Evolutionary conservation across 179 eudicot genomes (phyloP), one percentile per base, ranked within the genome.

Genomic region (Gypsophila paniculata): DNA sequence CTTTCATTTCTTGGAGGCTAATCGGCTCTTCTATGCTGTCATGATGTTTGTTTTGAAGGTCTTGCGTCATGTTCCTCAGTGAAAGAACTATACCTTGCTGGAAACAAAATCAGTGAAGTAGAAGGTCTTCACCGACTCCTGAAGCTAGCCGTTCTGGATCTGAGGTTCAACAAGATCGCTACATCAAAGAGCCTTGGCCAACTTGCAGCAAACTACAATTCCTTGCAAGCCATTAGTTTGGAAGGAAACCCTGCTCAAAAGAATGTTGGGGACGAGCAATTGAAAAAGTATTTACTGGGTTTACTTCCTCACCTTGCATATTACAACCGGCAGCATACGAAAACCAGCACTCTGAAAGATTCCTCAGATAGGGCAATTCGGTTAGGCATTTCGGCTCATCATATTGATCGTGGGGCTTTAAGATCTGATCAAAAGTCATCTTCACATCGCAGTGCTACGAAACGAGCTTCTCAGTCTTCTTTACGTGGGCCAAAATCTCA

Each of bases 181-280:
- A 93, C 94, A n/a, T 78, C 94, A 55, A 93, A 93, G 80, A 77
- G 88, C 60, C 87, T 93, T 0, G 97, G 96, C 23, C 98, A 89
- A 71, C 97, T 91, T 51, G 98, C 98, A 12, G 96, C 98, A 19
- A 91, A 93, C 78, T 93, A 93, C 85, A 88, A 81, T 72, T 89
- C 96, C 54, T 77, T 93, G 69, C 97, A 93, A 79, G 98, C 96
- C 63, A 83, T 93, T 25, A 88, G 98, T 85, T 72, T 93, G 42
- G 97, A 93, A 86, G 98, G 98, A 63, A 93, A 93, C 73, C 97
- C 98, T 0, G 93, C 98, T 57, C 98, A 93, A 84, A 91, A 85
- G 73, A 91, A 91, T 48, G 88, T 91, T 2, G 98, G 98, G 0
- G 97, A 93, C 51, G 97, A 93, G 72, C 97, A 89, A 70, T 80